phyloP scores from a whole-genome alignment of 2,329 filamentous ascomycete species.

The Fusarium paranaense region DNA sequence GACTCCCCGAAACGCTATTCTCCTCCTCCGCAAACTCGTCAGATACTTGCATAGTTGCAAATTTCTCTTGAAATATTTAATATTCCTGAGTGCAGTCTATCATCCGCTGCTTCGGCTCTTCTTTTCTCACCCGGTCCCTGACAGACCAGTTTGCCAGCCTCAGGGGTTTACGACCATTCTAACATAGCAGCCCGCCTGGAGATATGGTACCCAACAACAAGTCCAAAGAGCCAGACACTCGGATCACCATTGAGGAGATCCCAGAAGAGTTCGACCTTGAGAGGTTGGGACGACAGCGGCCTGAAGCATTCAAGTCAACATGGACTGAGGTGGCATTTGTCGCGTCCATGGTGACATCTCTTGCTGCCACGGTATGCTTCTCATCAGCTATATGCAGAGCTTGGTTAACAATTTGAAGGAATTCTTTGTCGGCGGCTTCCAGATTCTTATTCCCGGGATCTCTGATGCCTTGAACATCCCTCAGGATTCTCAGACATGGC shows the following conservation, averaged over 20 bases:
- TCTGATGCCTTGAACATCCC: constrained; percentile 72
- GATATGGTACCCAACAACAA: not conserved
- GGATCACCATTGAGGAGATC: constrained; percentile 21
- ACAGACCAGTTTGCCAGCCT: not conserved
- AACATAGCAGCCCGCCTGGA: not conserved
- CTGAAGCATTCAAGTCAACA: constrained; percentile 62
- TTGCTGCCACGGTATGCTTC: constrained; percentile 65
- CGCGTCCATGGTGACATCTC: constrained; percentile 68
- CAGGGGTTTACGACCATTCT: not conserved
- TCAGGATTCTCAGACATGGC: constrained; percentile 71
- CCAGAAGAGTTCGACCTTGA: constrained; percentile 56
- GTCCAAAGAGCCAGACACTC: not conserved
- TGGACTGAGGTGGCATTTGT: constrained; percentile 69
- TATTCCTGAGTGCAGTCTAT: not conserved
- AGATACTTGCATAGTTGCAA: not conserved
- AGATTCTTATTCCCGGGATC: constrained; percentile 75
- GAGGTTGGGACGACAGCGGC: constrained; percentile 68
- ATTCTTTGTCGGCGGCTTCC: constrained; percentile 80
- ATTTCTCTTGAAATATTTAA: not conserved
- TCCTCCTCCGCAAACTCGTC: not conserved
- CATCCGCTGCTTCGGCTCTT: not conserved
- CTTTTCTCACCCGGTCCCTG: not conserved
- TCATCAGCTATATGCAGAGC: not conserved
- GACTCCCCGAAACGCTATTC: not conserved
- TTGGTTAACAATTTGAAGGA: constrained; percentile 57